These are phyloP conservation scores for Rubus idaeus DNA, from an alignment of 306 rosid genomes.

Conservation along the genomic window DNA sequence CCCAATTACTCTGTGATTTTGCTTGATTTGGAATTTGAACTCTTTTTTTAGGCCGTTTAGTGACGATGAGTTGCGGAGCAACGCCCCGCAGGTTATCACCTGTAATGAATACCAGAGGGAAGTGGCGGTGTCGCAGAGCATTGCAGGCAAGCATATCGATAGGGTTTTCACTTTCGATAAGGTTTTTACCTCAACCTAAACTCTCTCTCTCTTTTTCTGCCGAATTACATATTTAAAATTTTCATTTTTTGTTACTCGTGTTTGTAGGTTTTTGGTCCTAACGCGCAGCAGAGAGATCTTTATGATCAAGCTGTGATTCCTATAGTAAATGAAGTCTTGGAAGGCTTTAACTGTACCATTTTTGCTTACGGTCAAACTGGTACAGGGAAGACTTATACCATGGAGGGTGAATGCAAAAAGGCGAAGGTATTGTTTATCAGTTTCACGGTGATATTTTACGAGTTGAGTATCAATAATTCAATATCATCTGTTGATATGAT, in stretches of 20 bases:
- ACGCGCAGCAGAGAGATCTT: slow-evolving; percentile 79
- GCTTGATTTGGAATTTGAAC: neutral
- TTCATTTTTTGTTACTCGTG: neutral
- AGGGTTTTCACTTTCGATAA: slow-evolving; percentile 89
- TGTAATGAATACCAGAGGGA: slow-evolving; percentile 78
- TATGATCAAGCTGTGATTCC: slow-evolving; percentile 88
- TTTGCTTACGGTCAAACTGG: slow-evolving; percentile 98
- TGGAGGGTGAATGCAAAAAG: slow-evolving; percentile 97
- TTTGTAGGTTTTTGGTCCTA: slow-evolving; percentile 81
- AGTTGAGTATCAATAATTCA: neutral
- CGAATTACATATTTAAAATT: neutral
- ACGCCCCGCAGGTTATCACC: slow-evolving; percentile 84
- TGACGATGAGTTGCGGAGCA: slow-evolving; percentile 83
- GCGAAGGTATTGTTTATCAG: slow-evolving; percentile 55
- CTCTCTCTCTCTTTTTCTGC: neutral
- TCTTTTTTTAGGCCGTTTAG: slow-evolving; percentile 65
- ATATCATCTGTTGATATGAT: neutral
- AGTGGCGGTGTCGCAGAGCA: slow-evolving; percentile 84
- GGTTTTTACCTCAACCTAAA: slow-evolving; percentile 34
- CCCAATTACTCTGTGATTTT: neutral
- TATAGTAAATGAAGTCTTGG: slow-evolving; percentile 80
- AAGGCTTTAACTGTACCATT: slow-evolving; percentile 90
- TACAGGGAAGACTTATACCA: slow-evolving; percentile 85
- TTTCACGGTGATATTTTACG: neutral
- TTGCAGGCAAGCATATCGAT: slow-evolving; percentile 87